Base-by-base conservation (phyloP, 2,329 filamentous ascomycete genomes). In the Xenosphaeropsis pyriputrescens region DNA sequence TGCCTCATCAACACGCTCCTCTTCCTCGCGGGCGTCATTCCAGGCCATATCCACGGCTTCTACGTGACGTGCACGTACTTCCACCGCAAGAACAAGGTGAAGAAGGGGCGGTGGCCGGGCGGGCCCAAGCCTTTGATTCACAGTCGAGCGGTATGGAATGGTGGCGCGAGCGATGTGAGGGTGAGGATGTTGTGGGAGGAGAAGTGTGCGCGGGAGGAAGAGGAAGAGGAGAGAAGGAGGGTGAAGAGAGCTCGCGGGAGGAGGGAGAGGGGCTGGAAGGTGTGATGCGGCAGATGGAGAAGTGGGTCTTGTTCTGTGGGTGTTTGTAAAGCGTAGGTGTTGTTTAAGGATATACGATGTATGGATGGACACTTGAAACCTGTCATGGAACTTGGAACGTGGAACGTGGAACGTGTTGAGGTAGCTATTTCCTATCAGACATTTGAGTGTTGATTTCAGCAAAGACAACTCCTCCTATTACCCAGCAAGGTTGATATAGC, bases 1-100 rank as follows among this genome's bases (percentile, higher is more conserved):
- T 42, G 41, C 37, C 39, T 51, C 6, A 44, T 51, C 35, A 51
- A 50, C 36, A 44, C 42, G 1, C 32, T 48, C 15, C 33, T 49
- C 30, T 47, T 51, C 41, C 30, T 50, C 16, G 44, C 44, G 1
- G 49, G 48, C 14, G 44, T 50, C 3, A 15, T 32, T 9, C 31
- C 31, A 15, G 31, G 31, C 31, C 31, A 32, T 11, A 32, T 32
- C 12, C 31, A 32, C 9, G 31, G 14, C 31, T 32, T 18, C 31
- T 32, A 32, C 16, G 9, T 32, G 9, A 18, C 16, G 14, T 32
- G 31, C 14, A 32, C 31, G 16, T 32, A 32, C 14, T 32, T 32
- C 9, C 31, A 32, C 13, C 31, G 31, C 31, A 32, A 32, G 16
- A 15, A 11, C 7, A 32, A 32, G 9, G 31, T 32, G 31, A 15